Evolutionary conservation across 1,284 basidiomycete species (phyloP).

Genomic region (Papiliotrema laurentii): DNA sequence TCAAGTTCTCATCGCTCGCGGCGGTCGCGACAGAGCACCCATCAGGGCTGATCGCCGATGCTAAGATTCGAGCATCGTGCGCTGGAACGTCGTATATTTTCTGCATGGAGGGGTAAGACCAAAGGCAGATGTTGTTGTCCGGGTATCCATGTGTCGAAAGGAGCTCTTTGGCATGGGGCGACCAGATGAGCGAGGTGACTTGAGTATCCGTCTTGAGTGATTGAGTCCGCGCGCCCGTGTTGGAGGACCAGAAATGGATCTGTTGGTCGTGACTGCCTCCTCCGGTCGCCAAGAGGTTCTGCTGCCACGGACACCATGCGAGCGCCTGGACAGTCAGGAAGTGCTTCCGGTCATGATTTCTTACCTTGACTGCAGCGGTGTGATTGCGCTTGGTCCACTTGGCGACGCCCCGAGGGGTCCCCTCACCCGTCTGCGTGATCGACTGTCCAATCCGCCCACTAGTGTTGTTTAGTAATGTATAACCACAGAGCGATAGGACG

Average conservation of each 20-base stretch:
- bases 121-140: slow-evolving; percentile 54
- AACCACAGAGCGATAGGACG: background rate
- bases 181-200: slow-evolving; percentile 88
- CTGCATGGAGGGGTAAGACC: slow-evolving; percentile 57
- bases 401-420: slow-evolving; percentile 60
- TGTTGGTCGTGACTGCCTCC: slow-evolving; percentile 93
- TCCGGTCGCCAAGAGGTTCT: slow-evolving; percentile 83
- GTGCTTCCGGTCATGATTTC: slow-evolving; percentile 5
- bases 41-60: slow-evolving; percentile 75
- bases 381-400: slow-evolving; percentile 93
- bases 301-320: slow-evolving; percentile 97
- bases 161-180: slow-evolving; percentile 83
- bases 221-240: slow-evolving; percentile 80
- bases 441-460: slow-evolving; percentile 56
- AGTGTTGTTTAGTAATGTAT: background rate
- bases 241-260: slow-evolving; percentile 89
- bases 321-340: slow-evolving; percentile 59
- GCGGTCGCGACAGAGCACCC: slow-evolving; percentile 86
- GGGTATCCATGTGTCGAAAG: slow-evolving; percentile 92
- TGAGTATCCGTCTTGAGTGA: slow-evolving; percentile 80
- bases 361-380: slow-evolving; percentile 86
- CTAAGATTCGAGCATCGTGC: slow-evolving; percentile 83
- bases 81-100: slow-evolving; percentile 86
- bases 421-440: slow-evolving; percentile 40
- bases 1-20: slow-evolving; percentile 88